Conservation (phyloP, 305 asterid genomes). For the Fraxinus dipetala region DNA sequence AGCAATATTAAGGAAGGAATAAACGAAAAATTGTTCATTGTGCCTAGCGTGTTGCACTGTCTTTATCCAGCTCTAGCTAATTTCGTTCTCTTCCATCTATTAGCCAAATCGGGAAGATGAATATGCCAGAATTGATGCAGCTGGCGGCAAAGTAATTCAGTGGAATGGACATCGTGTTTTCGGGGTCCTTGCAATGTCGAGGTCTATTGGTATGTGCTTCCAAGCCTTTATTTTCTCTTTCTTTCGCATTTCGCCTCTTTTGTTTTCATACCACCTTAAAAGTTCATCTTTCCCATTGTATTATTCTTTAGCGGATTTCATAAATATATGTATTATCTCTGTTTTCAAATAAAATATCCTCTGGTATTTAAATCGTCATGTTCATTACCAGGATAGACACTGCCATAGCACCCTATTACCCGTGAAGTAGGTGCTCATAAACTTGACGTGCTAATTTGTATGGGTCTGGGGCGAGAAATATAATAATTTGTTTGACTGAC, state of each 20-base stretch:
- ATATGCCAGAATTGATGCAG: conserved; percentile 10
- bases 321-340: neutral
- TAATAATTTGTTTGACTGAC: neutral
- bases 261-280: neutral
- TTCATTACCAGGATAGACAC: neutral
- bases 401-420: neutral
- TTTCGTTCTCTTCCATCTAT: neutral
- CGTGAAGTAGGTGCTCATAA: neutral
- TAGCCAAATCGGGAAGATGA: conserved; percentile 17
- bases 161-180: conserved; percentile 21
- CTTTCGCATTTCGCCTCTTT: neutral
- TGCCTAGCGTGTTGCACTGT: neutral
- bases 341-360: neutral
- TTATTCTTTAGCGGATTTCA: neutral
- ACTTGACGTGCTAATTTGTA: neutral
- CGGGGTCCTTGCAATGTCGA: conserved; percentile 22
- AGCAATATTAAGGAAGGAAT: neutral
- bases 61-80: neutral
- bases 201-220: conserved; percentile 17
- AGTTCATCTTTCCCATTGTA: neutral
- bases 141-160: conserved; percentile 7
- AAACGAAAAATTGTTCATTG: neutral
- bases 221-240: neutral
- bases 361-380: neutral
- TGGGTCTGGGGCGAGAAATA: neutral